A percentile compares a stretch with the other conserved stretches of the same genome.
phyloP scores from a whole-genome alignment of 345 rosid species.

The Aquilaria malaccensis region DNA sequence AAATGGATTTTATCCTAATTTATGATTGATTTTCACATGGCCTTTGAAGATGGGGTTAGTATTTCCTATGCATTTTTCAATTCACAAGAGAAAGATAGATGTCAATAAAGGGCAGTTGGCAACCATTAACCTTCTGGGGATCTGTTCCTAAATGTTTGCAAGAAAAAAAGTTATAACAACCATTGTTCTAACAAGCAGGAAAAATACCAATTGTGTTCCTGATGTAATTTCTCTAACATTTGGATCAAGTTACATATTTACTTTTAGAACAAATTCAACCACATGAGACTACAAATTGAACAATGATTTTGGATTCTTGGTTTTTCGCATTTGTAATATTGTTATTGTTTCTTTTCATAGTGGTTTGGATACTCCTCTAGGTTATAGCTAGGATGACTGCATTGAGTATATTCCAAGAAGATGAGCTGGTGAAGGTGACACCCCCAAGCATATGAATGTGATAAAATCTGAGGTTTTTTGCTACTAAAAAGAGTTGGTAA shows the following conservation, averaged over 20 bases:
- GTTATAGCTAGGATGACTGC: constrained; percentile 87
- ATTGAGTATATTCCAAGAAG: constrained; percentile 93
- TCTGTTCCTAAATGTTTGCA: constrained; percentile 78
- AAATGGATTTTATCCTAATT: no score
- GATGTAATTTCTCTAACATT: constrained; percentile 8
- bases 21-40: constrained; percentile 50
- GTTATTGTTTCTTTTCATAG: constrained; percentile 27
- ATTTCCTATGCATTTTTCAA: constrained; percentile 81
- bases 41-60: constrained; percentile 79
- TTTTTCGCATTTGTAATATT: not conserved
- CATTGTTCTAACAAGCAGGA: constrained; percentile 78
- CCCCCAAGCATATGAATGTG: constrained; percentile 77
- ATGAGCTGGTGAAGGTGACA: constrained; percentile 93
- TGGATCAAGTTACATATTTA: not conserved
- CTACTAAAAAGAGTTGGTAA: constrained; percentile 45
- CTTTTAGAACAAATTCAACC: not conserved
- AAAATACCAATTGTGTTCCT: constrained; percentile 10
- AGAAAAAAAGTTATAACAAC: constrained; percentile 95
- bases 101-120: constrained; percentile 91
- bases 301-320: not conserved
- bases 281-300: not conserved
- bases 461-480: constrained; percentile 62
- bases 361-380: constrained; percentile 79
- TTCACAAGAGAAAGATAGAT: constrained; percentile 84
- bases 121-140: constrained; percentile 92